These are phyloP conservation scores for Alternaria rosae DNA, from an alignment of 2,329 filamentous ascomycete species.

Conservation along the genomic window DNA sequence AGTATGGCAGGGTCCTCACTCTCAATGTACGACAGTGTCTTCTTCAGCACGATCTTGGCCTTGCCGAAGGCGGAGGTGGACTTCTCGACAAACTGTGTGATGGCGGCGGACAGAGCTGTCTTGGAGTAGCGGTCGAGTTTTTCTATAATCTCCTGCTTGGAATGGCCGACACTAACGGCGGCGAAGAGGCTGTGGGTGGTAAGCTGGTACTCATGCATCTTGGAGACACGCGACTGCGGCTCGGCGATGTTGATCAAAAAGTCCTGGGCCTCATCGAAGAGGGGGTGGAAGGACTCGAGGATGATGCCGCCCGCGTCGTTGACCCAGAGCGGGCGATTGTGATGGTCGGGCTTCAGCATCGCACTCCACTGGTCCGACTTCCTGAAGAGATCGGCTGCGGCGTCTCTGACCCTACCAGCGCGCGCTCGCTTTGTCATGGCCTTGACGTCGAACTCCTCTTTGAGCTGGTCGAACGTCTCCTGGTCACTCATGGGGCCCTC, in stretches of 20 bases:
- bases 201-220: slow-evolving; percentile 91
- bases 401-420: slow-evolving; percentile 50
- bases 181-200: slow-evolving; percentile 94
- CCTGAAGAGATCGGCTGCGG: slow-evolving; percentile 64
- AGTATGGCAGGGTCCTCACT: slow-evolving; percentile 87
- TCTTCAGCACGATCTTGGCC: slow-evolving; percentile 91
- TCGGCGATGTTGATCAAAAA: slow-evolving; percentile 97
- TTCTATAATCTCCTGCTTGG: slow-evolving; percentile 87
- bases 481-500: slow-evolving; percentile 57
- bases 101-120: slow-evolving; percentile 81
- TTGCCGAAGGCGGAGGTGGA: slow-evolving; percentile 94
- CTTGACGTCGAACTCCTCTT: slow-evolving; percentile 46
- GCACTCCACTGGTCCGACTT: slow-evolving; percentile 83
- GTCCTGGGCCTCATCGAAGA: slow-evolving; percentile 87
- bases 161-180: slow-evolving; percentile 91
- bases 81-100: slow-evolving; percentile 79
- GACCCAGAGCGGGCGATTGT: slow-evolving; percentile 91
- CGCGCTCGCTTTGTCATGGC: slow-evolving; percentile 43
- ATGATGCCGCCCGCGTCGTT: slow-evolving; percentile 88
- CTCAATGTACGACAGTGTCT: slow-evolving; percentile 94
- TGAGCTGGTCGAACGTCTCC: slow-evolving; percentile 59
- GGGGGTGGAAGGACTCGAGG: slow-evolving; percentile 89
- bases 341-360: slow-evolving; percentile 84
- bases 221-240: slow-evolving; percentile 85
- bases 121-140: slow-evolving; percentile 89